Conservation (phyloP, 768 basidiomycete genomes). For the Cystofilobasidium capitatum region DNA sequence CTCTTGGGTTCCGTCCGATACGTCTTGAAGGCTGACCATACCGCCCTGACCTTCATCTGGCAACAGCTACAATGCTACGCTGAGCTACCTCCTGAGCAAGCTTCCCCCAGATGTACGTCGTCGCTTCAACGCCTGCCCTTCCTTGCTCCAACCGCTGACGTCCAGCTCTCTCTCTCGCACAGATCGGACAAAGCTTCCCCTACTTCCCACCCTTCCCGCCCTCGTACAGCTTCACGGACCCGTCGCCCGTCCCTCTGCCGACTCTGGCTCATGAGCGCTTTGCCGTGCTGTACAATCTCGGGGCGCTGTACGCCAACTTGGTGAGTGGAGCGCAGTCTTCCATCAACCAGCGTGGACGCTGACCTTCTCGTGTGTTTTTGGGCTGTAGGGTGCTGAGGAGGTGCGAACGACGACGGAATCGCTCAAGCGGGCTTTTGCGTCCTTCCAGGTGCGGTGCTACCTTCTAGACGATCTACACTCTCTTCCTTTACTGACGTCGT, state of each 20-base stretch:
- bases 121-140: neutral
- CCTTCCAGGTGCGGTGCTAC: constrained; percentile 54
- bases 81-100: constrained; percentile 71
- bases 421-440: constrained; percentile 63
- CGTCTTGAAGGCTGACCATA: neutral
- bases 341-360: neutral
- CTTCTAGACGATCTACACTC: neutral
- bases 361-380: neutral
- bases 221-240: constrained; percentile 38
- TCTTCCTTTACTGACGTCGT: neutral
- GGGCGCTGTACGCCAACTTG: constrained; percentile 72
- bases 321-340: constrained; percentile 36
- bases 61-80: constrained; percentile 79
- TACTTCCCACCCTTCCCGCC: constrained; percentile 47
- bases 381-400: constrained; percentile 29
- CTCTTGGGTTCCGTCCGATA: neutral
- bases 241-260: constrained; percentile 53
- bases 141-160: neutral
- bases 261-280: constrained; percentile 78
- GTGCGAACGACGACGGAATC: constrained; percentile 50
- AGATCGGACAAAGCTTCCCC: constrained; percentile 37
- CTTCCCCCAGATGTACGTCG: constrained; percentile 64
- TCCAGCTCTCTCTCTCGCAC: neutral
- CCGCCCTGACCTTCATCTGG: neutral
- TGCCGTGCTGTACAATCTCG: constrained; percentile 72